Base-by-base conservation (phyloP, 2,329 filamentous ascomycete genomes). In the Aspergillus proliferans region DNA sequence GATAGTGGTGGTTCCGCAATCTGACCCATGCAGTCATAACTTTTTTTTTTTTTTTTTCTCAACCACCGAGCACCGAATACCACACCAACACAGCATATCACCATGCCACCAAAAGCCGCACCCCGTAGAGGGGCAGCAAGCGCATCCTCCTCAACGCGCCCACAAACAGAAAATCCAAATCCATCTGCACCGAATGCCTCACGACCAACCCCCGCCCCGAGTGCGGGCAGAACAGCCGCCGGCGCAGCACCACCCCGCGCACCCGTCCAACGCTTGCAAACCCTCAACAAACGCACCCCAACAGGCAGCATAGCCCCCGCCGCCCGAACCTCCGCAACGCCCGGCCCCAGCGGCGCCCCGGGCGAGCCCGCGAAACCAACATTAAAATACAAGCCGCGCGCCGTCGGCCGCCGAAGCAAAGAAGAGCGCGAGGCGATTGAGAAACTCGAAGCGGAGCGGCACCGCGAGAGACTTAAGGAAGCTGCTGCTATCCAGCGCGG, bases 401-500 rank as follows among this genome's bases (percentile, higher is more conserved):
- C 66, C 2, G 66, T 70, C 6, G 58, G 54, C 6, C 71, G 72
- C 10, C 68, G 70, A 43, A 72, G 68, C 52, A 73, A 75, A 56
- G 70, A 71, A 49, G 72, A 75, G 55, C 69, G 72, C 52, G 71
- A 74, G 39, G 69, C 66, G 8, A 65, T 70, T 1, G 68, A 72
- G 58, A 66, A 63, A 45, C 56, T 69, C 6, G 73, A 76, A 56
- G 67, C 67, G 43, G 64, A 73, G 56, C 64, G 71, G 21, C 47
- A 68, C 36, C 64, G 62, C 34, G 68, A 71, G 52, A 62, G 70
- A 43, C 50, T 71, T 30, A 63, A 60, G 36, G 71, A 72, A 52
- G 70, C 64, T 8, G 69, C 65, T 19, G 70, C 68, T n/a, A 71
- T 64, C 18, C 64, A 64, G 56, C 64, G 59, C 34, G 68, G 62